Conservation (phyloP, 2,329 filamentous ascomycete genomes). For the Triangularia verruculosa region DNA sequence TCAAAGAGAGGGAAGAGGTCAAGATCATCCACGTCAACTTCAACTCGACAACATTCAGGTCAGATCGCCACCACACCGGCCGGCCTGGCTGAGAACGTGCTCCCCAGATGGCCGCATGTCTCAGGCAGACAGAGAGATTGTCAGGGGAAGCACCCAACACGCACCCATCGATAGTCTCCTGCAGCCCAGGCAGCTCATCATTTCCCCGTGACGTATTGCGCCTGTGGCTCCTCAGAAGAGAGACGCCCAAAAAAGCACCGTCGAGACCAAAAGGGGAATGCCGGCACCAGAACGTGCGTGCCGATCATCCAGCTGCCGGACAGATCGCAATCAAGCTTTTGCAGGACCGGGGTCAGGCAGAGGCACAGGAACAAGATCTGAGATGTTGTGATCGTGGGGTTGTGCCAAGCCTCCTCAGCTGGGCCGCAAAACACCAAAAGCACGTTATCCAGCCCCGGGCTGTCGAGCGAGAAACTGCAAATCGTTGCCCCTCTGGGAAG, state of each 20-base stretch:
- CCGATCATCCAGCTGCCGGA: conserved; percentile 3
- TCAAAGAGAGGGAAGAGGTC: background rate
- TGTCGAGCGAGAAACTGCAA: background rate
- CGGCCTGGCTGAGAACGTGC: conserved; percentile 4
- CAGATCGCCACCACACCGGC: background rate
- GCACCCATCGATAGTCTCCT: background rate
- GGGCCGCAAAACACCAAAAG: background rate
- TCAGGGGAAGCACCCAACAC: conserved; percentile 2
- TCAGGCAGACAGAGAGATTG: background rate
- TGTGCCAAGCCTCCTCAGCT: background rate
- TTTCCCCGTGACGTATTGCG: background rate
- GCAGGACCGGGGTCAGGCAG: background rate
- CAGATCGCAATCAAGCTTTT: background rate
- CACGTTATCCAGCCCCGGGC: conserved; percentile 1
- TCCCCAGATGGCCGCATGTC: conserved; percentile 6
- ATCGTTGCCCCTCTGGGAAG: too few species aligned
- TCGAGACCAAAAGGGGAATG: background rate
- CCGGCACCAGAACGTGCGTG: conserved; percentile 7
- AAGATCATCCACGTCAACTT: background rate
- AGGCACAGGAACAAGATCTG: background rate
- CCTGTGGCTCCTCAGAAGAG: background rate
- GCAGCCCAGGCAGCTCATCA: background rate
- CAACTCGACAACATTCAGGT: background rate
- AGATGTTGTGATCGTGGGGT: conserved; percentile 11
- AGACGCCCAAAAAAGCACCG: background rate